Base-by-base conservation (phyloP, 345 rosid species). In the Triadica sebifera region DNA sequence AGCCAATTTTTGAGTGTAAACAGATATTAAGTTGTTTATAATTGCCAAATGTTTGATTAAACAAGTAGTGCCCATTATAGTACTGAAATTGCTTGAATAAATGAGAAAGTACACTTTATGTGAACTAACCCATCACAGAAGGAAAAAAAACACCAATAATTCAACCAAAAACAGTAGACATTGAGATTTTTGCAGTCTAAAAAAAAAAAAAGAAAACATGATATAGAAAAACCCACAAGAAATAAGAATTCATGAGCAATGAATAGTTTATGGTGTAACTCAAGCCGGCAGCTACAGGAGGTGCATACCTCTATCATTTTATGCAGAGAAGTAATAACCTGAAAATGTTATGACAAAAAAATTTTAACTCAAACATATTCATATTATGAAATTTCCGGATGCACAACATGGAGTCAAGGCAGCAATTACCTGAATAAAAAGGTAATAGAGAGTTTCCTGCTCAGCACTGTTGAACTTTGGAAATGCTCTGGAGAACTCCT, bases 281-380 rank as follows among this genome's bases (percentile, higher is more conserved):
- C 9, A 67, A 66, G 24, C 16, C 58, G 49, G 69, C 16, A n/a
- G 17, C 1, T 12, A 69, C 65, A 46, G 64, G 17, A 43, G 50
- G 55, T 43, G 25, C 65, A 47, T 86, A 91, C 97, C 97, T 86
- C 87, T 69, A 86, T 55, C 37, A 73, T 78, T 69, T 72, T 86
- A 82, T 89, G 93, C 91, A 91, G 83, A 72, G 87, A 86, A 49
- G 87, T 81, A 75, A 91, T 83, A 68, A 89, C 90, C 97, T 91
- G 89, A 65, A 82, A 81, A 62, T 19, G 34, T 29, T 61, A 61
- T 37, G n/a, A 15, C 47, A 38, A 39, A 15, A 2, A 22, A 8
- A 16, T 37, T 16, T 0, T 5, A 62, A 6, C 20, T 8, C 37
- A 25, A 58, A 58, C 3, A 6, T 2, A 58, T 4, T 12, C 13